Evolutionary conservation across 108 stramenopile species (phyloP).

Genomic region (Nannochloropsis gaditana): DNA sequence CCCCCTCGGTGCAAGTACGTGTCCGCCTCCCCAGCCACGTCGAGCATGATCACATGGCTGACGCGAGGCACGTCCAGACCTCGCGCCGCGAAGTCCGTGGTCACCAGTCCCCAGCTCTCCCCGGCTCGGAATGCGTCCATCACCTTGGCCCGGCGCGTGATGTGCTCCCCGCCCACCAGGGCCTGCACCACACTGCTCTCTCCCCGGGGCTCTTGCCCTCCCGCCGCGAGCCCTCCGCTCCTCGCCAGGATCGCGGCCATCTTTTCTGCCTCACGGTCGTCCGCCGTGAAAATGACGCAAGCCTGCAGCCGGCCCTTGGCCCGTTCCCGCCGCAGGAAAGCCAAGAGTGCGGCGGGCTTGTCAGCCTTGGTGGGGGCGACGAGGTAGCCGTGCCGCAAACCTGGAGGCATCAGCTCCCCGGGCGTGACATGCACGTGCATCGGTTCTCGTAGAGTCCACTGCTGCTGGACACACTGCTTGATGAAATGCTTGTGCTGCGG

Average conservation of each 20-base stretch:
- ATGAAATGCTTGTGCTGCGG: slow-evolving; percentile 83
- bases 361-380: slow-evolving; percentile 60
- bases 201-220: background rate
- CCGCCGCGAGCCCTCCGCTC: background rate
- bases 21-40: slow-evolving; percentile 44
- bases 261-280: slow-evolving; percentile 63
- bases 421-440: slow-evolving; percentile 62
- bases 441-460: slow-evolving; percentile 77
- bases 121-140: slow-evolving; percentile 44
- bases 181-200: slow-evolving; percentile 19
- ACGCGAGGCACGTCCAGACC: slow-evolving; percentile 49
- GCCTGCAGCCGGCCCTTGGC: slow-evolving; percentile 43
- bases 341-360: slow-evolving; percentile 66
- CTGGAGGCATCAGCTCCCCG: slow-evolving; percentile 71
- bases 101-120: slow-evolving; percentile 28
- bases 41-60: slow-evolving; percentile 49
- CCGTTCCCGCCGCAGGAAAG: slow-evolving; percentile 62
- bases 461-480: slow-evolving; percentile 63
- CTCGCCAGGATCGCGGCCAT: slow-evolving; percentile 60
- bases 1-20: slow-evolving; percentile 52
- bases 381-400: slow-evolving; percentile 70
- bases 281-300: slow-evolving; percentile 68
- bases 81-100: slow-evolving; percentile 49
- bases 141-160: slow-evolving; percentile 24
- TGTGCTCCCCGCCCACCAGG: background rate